Conservation (phyloP, 331 rosid genomes). For the Stylosanthes scabra region DNA sequence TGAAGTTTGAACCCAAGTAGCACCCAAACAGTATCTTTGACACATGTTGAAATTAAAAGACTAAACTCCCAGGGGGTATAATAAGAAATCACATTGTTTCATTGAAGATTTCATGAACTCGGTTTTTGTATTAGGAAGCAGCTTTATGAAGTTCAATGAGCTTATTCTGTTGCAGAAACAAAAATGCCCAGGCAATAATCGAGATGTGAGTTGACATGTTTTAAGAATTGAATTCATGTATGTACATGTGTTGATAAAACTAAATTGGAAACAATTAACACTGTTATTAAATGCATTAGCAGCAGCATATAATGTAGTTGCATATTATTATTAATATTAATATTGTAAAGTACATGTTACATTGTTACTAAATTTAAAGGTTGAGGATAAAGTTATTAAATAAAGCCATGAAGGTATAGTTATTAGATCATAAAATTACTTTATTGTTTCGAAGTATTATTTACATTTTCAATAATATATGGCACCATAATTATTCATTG, state of each 20-base stretch:
- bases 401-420: not conserved
- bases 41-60: too few relatives aligned
- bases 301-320: too few relatives aligned
- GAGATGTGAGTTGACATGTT: not conserved
- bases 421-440: not conserved
- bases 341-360: not conserved
- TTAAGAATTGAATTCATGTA: not conserved
- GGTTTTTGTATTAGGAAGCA: not conserved
- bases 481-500: not conserved
- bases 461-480: not conserved
- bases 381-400: not conserved
- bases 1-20: not conserved
- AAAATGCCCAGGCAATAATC: not conserved
- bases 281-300: not conserved
- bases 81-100: not conserved
- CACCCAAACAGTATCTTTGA: not conserved
- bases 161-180: not conserved
- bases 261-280: not conserved
- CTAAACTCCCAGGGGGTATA: not conserved
- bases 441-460: not conserved
- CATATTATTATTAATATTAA: too few relatives aligned
- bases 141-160: not conserved
- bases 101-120: not conserved
- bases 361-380: not conserved
- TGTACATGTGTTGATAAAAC: not conserved